Evolutionary conservation across 1,284 basidiomycete genomes (phyloP).

Genomic region (Pisolithus thermaeus): DNA sequence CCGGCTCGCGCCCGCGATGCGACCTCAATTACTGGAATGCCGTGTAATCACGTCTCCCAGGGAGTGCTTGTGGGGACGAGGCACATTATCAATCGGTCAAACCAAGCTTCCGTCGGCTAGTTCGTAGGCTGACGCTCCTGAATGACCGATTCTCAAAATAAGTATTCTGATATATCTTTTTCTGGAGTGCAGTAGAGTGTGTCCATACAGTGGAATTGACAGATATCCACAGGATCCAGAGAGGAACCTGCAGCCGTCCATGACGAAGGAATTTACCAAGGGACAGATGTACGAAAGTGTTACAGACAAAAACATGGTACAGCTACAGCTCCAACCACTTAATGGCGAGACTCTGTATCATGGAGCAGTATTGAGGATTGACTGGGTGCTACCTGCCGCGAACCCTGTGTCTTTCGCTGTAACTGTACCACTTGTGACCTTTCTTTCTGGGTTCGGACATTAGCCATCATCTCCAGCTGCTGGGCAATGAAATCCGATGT

Average conservation of each 20-base stretch:
- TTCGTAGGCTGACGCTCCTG: too few species aligned
- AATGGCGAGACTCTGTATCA: slow-evolving; percentile 4
- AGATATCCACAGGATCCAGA: too few species aligned
- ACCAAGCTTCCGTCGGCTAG: not conserved
- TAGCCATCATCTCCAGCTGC: slow-evolving; percentile 73
- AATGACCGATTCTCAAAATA: too few species aligned
- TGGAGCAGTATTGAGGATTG: slow-evolving; percentile 26
- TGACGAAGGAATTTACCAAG: too few species aligned
- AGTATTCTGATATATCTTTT: too few species aligned
- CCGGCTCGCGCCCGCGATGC: not conserved
- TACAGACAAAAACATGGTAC: slow-evolving; percentile 23
- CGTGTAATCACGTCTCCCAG: not conserved
- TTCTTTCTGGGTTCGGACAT: slow-evolving; percentile 71
- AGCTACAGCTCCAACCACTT: slow-evolving; percentile 16
- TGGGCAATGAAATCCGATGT: slow-evolving; percentile 88
- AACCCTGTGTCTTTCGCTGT: slow-evolving; percentile 46
- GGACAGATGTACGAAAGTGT: not conserved
- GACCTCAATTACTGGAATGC: not conserved
- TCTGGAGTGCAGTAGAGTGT: too few species aligned
- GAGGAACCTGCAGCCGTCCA: too few species aligned
- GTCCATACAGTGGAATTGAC: too few species aligned
- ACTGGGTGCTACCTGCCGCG: slow-evolving; percentile 22
- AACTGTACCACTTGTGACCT: slow-evolving; percentile 52
- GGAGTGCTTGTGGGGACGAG: not conserved
- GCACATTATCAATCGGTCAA: not conserved